Conservation (phyloP, 768 basidiomycete genomes). For the Amanita thiersii region DNA sequence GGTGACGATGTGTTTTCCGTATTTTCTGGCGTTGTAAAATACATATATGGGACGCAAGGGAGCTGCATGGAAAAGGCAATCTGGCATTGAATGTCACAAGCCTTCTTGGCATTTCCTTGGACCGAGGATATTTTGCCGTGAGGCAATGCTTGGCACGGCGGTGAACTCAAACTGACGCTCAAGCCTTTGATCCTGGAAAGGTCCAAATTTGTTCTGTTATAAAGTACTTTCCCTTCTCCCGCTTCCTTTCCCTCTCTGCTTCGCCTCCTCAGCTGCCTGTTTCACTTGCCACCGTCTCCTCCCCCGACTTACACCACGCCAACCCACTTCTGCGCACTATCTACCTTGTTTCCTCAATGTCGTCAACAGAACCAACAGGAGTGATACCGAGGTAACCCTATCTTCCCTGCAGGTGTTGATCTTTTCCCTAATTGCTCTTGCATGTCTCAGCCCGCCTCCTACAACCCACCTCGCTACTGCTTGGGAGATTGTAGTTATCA, state of each 20-base stretch:
- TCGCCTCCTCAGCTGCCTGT: background rate
- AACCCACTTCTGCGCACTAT: background rate
- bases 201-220: background rate
- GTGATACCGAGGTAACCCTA: background rate
- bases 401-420: background rate
- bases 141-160: background rate
- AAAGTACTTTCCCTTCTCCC: background rate
- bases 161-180: too few species aligned
- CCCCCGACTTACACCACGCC: background rate
- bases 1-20: too few species aligned
- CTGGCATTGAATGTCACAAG: background rate
- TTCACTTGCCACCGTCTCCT: background rate
- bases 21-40: too few species aligned
- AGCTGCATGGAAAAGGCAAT: background rate
- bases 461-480: slow-evolving; percentile 16
- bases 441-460: slow-evolving; percentile 1
- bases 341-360: too few species aligned
- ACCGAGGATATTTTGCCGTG: background rate
- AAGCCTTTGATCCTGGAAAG: background rate
- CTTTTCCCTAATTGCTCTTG: background rate
- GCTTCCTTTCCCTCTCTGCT: background rate
- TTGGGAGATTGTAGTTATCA: slow-evolving; percentile 21
- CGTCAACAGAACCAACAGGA: background rate
- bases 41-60: background rate
- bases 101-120: background rate